Conservation (phyloP, 371 early-diverging fungal species). For the Mucor plumbeus region DNA sequence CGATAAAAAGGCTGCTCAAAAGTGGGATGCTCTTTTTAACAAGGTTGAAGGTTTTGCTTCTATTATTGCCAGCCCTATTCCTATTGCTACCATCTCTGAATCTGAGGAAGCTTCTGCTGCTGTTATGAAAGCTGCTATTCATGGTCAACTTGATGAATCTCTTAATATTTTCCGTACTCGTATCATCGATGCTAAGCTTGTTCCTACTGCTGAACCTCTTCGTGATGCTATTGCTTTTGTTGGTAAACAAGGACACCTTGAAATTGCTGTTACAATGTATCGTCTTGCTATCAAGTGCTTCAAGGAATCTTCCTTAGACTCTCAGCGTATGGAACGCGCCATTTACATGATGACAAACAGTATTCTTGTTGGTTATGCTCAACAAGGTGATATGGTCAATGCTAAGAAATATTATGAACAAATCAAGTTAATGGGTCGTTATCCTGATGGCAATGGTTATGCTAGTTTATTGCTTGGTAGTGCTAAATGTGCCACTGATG, state of each 20-base stretch:
- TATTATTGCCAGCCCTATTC: constrained; percentile 6
- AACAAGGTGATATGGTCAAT: constrained; percentile 55
- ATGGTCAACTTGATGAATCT: constrained; percentile 28
- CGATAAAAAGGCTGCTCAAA: constrained; percentile 21
- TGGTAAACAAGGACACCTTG: constrained; percentile 51
- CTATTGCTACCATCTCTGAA: constrained; percentile 1
- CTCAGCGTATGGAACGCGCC: constrained; percentile 38
- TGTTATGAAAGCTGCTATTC: constrained; percentile 33
- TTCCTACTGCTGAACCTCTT: constrained; percentile 41
- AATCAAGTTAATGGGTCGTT: constrained; percentile 51
- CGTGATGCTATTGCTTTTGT: constrained; percentile 52
- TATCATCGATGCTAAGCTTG: constrained; percentile 16
- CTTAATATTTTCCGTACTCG: constrained; percentile 26
- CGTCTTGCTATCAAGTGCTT: constrained; percentile 33
- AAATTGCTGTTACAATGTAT: constrained; percentile 39
- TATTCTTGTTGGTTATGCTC: constrained; percentile 64
- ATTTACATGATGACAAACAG: constrained; percentile 53
- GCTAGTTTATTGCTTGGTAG: constrained; percentile 55
- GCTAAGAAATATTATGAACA: constrained; percentile 63
- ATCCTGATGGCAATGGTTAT: constrained; percentile 58
- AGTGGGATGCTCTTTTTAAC: constrained; percentile 32
- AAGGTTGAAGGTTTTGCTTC: constrained; percentile 16
- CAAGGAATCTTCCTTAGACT: constrained; percentile 27
- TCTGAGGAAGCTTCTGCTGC: constrained; percentile 21
- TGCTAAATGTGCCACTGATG: constrained; percentile 58